Evolutionary conservation across 2,329 filamentous ascomycete genomes (phyloP).

Genomic region (Aspergillus phoenicis): DNA sequence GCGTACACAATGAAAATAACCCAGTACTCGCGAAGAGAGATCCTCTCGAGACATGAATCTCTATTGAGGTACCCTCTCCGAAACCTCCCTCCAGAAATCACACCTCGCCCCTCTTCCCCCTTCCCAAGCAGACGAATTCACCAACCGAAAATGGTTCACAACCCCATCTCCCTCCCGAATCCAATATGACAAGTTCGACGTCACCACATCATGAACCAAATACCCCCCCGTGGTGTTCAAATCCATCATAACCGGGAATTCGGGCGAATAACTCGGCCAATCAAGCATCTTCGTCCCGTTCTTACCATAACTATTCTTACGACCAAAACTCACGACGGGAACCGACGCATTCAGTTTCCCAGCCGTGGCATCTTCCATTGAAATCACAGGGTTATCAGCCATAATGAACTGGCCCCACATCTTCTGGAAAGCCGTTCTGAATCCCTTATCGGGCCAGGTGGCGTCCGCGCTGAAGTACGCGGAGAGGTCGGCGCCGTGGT

Average conservation of each 20-base stretch:
- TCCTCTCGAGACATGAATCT: background rate
- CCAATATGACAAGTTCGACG: constrained; percentile 30
- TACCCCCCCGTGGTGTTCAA: constrained; percentile 52
- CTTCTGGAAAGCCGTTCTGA: constrained; percentile 45
- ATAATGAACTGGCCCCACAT: constrained; percentile 54
- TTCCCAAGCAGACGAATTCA: constrained; percentile 52
- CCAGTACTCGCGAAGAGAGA: too few relatives aligned
- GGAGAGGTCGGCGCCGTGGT: constrained; percentile 66
- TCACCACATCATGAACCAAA: constrained; percentile 17
- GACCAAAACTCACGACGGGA: background rate
- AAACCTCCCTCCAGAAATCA: constrained; percentile 2
- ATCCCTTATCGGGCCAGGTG: constrained; percentile 29
- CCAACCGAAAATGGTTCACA: constrained; percentile 45
- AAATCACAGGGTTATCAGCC: constrained; percentile 38
- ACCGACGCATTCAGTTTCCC: constrained; percentile 28
- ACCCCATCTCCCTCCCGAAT: constrained; percentile 33
- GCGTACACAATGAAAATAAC: background rate
- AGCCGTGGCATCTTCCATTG: constrained; percentile 16
- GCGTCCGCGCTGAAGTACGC: constrained; percentile 30
- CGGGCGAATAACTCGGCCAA: constrained; percentile 42
- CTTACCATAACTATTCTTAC: background rate
- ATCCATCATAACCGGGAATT: constrained; percentile 45
- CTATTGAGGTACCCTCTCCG: constrained; percentile 7
- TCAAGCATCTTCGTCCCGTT: constrained; percentile 28
- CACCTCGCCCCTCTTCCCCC: constrained; percentile 43